Evolutionary conservation across 2,329 filamentous ascomycete genomes (phyloP).

Genomic region (Colletotrichum spaethianum): DNA sequence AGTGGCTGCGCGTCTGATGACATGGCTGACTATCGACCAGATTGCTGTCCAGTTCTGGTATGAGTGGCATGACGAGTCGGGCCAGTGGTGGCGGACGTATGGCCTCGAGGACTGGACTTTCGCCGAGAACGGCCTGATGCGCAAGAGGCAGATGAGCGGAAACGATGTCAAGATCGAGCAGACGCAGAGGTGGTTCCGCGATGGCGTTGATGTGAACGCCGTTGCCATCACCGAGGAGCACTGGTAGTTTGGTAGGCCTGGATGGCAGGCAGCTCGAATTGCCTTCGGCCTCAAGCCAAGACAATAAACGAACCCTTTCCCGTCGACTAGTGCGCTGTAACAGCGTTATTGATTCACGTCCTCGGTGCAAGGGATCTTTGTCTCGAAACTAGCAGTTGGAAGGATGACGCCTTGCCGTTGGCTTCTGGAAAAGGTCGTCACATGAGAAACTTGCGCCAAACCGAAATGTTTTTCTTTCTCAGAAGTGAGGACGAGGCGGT

Average conservation of each 20-base stretch:
- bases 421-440: not conserved
- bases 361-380: not conserved
- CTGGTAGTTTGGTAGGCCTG: constrained; percentile 61
- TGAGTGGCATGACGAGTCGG: constrained; percentile 78
- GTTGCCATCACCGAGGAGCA: constrained; percentile 78
- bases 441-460: not conserved
- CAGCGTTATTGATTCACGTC: not conserved
- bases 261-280: no score
- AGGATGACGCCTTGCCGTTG: not conserved
- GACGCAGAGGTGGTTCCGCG: constrained; percentile 77
- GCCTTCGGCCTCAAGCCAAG: not conserved
- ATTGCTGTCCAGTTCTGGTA: constrained; percentile 96
- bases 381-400: not conserved
- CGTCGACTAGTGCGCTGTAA: not conserved
- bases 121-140: constrained; percentile 77
- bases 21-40: constrained; percentile 45
- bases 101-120: constrained; percentile 88
- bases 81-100: constrained; percentile 90
- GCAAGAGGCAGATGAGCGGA: constrained; percentile 82
- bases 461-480: not conserved
- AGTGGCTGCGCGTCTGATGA: not conserved
- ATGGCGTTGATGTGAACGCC: constrained; percentile 77
- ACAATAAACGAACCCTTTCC: not conserved
- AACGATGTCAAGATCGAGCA: constrained; percentile 77
- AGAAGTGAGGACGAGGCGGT: not conserved